Evolutionary conservation across 495 filamentous ascomycete species (phyloP), one percentile per base, ranked within the genome.

Genomic region (Letharia columbiana): DNA sequence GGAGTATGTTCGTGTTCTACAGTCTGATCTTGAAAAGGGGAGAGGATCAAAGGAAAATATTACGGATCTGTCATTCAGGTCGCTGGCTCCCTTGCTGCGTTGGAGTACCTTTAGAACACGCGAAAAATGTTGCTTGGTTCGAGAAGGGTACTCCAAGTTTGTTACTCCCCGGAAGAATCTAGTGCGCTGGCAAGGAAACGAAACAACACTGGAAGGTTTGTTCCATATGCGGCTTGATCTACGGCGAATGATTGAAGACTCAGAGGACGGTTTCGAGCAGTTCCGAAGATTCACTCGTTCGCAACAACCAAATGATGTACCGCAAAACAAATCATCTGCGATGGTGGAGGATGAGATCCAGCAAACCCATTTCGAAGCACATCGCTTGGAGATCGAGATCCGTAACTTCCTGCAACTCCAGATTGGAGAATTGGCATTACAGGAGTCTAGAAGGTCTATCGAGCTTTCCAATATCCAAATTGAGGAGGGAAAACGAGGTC

Each of bases 361-460:
- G 8, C 47, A 50, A 12, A 11, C 9, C n/a, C 20, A 3, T 28
- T 20, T 50, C 47, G 61, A 63, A 63, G 61, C 61, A 33, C 2
- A 9, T 12, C 45, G 61, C 13, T n/a, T 63, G 28, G 61, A 63
- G 45, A 15, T 20, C 15, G 61, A 63, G 61, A 52, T 63, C 15
- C 41, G 61, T 63, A 44, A 63, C 15, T 23, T 39, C 37, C 37
- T 63, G n/a, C 61, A 63, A 12, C 33, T 63, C 6, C 44, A 63
- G 18, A 35, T 17, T 39, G 45, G 42, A 28, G 35, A 7, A 4
- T 50, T 28, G 61, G 61, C 61, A 31, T 13, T 63, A 40, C 3
- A 10, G 35, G 61, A 63, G 28, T 63, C 45, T 2, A 52, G 35
- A 40, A 63, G n/a, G 40, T 63, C 61, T 7, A 54, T 63, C 4